Evolutionary conservation across 2,329 filamentous ascomycete species (phyloP), one percentile per base, ranked within the genome.

Genomic region (Rhinocladiella mackenziei): DNA sequence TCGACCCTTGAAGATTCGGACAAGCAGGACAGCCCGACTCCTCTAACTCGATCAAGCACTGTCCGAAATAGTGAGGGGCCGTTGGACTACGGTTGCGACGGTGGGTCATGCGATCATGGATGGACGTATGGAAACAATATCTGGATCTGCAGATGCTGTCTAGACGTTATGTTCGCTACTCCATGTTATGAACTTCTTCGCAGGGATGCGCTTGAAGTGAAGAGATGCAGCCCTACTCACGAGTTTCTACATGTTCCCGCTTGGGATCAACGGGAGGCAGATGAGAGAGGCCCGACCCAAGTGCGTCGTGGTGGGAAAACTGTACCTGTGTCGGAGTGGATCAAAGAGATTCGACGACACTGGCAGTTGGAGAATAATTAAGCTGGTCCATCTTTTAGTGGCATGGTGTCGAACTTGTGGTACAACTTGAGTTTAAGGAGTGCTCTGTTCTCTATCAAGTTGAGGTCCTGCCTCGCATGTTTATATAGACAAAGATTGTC

Each of bases 101-200:
- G 50, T 22, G 32, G 32, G 4, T 8, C 8, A 13, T 56, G 54
- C 23, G 29, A 40, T 8, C 34, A 15, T 26, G 33, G 19, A 10
- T 62, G 55, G 57, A 35, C 38, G 10, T 50, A 47, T n/a, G 56
- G 59, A 7, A 50, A 57, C 23, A 54, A 60, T 17, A 53, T 62
- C 38, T 57, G 58, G 40, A 54, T 52, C 37, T 62, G 60, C 48
- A 54, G 48, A 41, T 58, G 62, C 37, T 63, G 59, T 36, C 54
- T 50, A 2, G 45, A 59, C 19, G 39, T 61, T 15, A 48, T 52
- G 3, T 55, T 62, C 30, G 54, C 54, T 8, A 17, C 14, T n/a
- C 30, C 48, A 4, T 62, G 58, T 36, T 43, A 51, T 8, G 41
- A 55, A 6, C 51, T 50, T 9, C 37, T 58, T 40, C 23, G 15